phyloP scores from a whole-genome alignment of 352 stramenopile genomes.

The Hyaloperonospora arabidopsidis region DNA sequence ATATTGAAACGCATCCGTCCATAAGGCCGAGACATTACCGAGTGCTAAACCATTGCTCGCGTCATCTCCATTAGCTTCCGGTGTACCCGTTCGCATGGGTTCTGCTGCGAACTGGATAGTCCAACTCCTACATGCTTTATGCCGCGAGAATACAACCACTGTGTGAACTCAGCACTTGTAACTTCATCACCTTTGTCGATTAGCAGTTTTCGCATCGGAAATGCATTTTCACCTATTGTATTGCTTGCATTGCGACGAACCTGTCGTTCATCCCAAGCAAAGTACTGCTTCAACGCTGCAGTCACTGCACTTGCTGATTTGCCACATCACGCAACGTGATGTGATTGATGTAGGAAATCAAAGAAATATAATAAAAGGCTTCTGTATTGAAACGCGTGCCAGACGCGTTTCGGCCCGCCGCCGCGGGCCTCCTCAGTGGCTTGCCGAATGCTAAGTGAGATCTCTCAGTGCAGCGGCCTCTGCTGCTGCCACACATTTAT shows the following conservation, averaged over 20 bases:
- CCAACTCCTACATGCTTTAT: background rate
- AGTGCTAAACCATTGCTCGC: background rate
- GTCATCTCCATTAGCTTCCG: background rate
- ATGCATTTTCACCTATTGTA: background rate
- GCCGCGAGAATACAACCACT: background rate
- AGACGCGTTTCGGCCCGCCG: no score
- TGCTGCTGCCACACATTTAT: no score
- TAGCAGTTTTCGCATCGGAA: background rate
- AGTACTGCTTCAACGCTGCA: background rate
- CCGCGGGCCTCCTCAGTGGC: no score
- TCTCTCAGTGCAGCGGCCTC: no score
- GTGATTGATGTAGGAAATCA: no score
- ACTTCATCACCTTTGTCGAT: background rate
- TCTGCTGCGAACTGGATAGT: background rate
- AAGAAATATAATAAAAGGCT: no score
- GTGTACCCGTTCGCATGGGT: constrained; percentile 1
- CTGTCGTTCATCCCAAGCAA: background rate
- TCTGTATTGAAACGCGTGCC: no score
- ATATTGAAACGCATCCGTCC: background rate
- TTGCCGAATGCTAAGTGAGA: no score
- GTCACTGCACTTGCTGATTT: background rate
- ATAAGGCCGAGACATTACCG: background rate
- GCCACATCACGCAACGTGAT: no score
- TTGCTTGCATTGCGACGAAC: background rate
- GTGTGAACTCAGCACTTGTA: background rate